phyloP scores from a whole-genome alignment of 2,329 filamentous ascomycete genomes.

The Cytospora chrysosperma region DNA sequence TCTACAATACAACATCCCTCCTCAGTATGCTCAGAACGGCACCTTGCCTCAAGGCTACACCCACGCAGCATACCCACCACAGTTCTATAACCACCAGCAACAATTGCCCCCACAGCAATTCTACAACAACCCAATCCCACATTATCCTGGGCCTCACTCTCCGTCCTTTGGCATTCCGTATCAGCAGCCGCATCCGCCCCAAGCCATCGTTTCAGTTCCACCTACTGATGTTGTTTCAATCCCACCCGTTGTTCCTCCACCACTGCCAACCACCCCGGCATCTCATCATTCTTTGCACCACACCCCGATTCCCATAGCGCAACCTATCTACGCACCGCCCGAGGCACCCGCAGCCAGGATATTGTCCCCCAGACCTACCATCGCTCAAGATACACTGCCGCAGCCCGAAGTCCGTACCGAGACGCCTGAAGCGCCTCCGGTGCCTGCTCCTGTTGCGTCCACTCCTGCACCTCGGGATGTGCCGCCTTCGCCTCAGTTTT shows the following conservation, averaged over 20 bases:
- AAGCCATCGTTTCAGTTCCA: constrained; percentile 16
- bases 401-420: neutral
- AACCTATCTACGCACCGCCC: neutral
- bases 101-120: constrained; percentile 36
- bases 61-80: constrained; percentile 53
- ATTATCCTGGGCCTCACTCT: constrained; percentile 46
- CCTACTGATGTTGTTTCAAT: constrained; percentile 11
- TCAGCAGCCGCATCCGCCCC: constrained; percentile 42
- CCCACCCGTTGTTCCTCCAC: constrained; percentile 11
- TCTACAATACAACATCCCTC: constrained; percentile 44
- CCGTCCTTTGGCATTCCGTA: constrained; percentile 53
- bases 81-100: constrained; percentile 46
- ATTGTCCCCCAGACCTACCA: neutral
- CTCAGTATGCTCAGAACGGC: constrained; percentile 57
- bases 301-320: constrained; percentile 3
- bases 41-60: constrained; percentile 43
- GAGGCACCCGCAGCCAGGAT: neutral
- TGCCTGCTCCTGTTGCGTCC: neutral
- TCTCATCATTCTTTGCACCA: constrained; percentile 1
- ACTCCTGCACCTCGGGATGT: neutral
- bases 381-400: neutral
- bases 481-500: neutral
- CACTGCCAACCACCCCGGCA: constrained; percentile 9
- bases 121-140: constrained; percentile 48
- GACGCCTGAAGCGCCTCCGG: neutral